Base-by-base conservation (phyloP, 352 stramenopile genomes). In the Plasmopara halstedii region DNA sequence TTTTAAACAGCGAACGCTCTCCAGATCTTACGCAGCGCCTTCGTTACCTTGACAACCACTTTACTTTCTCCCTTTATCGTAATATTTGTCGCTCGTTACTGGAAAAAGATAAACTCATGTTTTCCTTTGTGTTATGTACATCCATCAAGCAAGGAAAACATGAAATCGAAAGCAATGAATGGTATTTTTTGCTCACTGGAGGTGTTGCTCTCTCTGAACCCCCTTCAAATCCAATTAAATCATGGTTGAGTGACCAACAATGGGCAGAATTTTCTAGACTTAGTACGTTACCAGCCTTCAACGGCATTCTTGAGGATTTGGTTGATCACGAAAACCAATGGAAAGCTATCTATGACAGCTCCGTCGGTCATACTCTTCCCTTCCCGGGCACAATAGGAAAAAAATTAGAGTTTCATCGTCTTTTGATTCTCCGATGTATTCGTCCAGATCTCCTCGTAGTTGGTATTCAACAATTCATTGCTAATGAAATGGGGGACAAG, bases 101-200 rank as follows among this genome's bases (percentile, higher is more conserved):
- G 17, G 88, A 97, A 41, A 96, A 96, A 53, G 88, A 96, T 62
- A 97, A 97, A 42, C 73, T 97, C 22, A 88, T 97, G 64, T 97
- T 96, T 42, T 91, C 85, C 1, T 97, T 96, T 50, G 40, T 96
- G 46, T 56, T 96, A 9, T 94, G 81, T 15, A 80, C 90, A 34
- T 85, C 76, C 2, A 94, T 95, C 66, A 87, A 90, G 53, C 72
- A 88, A 54, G 75, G 77, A 31, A 78, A 81, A 39, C 58, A 73
- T 42, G 72, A 87, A 47, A 53, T 96, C 34, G 82, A 96, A 50
- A 73, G 64, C 26, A 60, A 61, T 11, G 87, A 97, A 58, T 98
- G 90, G 88, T 86, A 95, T 17, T 98, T 98, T 51, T 59, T 98
- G 32, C 83, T 98, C 22, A 97, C 92, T 4, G 92, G 92, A 33